phyloP scores from a whole-genome alignment of 257 asterid species.

The Cynanchum wilfordii region DNA sequence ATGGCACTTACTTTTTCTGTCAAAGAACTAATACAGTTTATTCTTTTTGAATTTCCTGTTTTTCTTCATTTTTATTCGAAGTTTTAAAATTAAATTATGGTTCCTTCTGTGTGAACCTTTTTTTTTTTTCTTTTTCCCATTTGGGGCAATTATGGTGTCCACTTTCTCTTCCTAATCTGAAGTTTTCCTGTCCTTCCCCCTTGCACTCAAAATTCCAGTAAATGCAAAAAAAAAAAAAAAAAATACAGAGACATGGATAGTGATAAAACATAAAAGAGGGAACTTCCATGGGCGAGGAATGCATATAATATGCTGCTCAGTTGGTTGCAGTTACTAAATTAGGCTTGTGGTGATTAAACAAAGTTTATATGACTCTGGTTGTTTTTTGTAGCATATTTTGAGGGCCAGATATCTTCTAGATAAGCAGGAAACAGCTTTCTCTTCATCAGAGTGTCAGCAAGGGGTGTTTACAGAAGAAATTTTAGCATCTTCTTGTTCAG shows the following conservation, averaged over 20 bases:
- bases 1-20: neutral
- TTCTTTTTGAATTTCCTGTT: neutral
- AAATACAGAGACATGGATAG: neutral
- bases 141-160: neutral
- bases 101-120: too few species aligned
- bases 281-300: neutral
- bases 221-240: neutral
- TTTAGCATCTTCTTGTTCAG: slow-evolving; percentile 31
- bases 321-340: neutral
- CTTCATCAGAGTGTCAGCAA: slow-evolving; percentile 22
- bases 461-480: slow-evolving; percentile 27
- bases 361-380: neutral
- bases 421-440: slow-evolving; percentile 9
- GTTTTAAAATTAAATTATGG: neutral
- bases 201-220: neutral
- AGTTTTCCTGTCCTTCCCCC: neutral
- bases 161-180: neutral
- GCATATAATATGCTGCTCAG: neutral
- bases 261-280: neutral
- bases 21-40: neutral
- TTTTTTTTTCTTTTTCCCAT: too few species aligned
- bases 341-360: neutral
- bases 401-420: neutral
- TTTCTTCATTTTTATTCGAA: neutral
- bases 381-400: slow-evolving; percentile 7